Percentiles rank a stretch among this genome's conserved stretches.
These are phyloP conservation scores for Penicillium sp. DNA, from an alignment of 2,329 filamentous ascomycete species.

Conservation along the genomic window DNA sequence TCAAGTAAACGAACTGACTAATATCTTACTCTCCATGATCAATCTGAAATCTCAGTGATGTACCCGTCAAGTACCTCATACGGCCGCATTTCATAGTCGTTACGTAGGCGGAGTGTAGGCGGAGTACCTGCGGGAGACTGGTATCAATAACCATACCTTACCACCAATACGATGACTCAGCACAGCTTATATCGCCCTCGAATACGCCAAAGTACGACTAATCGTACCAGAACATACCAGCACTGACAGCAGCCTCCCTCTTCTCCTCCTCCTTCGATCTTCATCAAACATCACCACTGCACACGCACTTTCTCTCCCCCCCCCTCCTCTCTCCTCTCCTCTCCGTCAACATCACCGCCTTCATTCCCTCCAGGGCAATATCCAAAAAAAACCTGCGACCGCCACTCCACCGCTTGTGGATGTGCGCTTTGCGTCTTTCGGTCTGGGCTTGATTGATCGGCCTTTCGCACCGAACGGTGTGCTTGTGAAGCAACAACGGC, in stretches of 20 bases:
- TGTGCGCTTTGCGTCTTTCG: slow-evolving; percentile 41
- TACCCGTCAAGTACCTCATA: slow-evolving; percentile 21
- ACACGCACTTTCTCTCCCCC: slow-evolving; percentile 18
- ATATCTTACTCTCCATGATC: neutral
- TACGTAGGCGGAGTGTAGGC: slow-evolving; percentile 14
- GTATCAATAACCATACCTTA: neutral
- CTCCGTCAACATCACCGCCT: neutral
- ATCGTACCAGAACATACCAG: slow-evolving; percentile 6
- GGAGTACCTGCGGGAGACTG: slow-evolving; percentile 7
- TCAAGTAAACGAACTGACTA: neutral
- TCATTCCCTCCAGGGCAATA: neutral
- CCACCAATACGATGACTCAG: neutral
- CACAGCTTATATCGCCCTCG: neutral
- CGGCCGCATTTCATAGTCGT: slow-evolving; percentile 9
- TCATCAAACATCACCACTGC: slow-evolving; percentile 25
- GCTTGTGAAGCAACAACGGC: slow-evolving; percentile 35
- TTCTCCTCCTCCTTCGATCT: slow-evolving; percentile 27
- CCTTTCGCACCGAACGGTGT: slow-evolving; percentile 39
- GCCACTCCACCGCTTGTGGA: slow-evolving; percentile 35
- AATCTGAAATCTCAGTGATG: neutral
- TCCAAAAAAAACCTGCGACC: neutral
- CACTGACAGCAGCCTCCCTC: slow-evolving; percentile 16
- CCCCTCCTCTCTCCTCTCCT: slow-evolving; percentile 21
- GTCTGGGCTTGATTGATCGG: slow-evolving; percentile 46
- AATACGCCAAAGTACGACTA: neutral